Evolutionary conservation across 1,284 basidiomycete species (phyloP).

Genomic region (Inonotus obliquus): DNA sequence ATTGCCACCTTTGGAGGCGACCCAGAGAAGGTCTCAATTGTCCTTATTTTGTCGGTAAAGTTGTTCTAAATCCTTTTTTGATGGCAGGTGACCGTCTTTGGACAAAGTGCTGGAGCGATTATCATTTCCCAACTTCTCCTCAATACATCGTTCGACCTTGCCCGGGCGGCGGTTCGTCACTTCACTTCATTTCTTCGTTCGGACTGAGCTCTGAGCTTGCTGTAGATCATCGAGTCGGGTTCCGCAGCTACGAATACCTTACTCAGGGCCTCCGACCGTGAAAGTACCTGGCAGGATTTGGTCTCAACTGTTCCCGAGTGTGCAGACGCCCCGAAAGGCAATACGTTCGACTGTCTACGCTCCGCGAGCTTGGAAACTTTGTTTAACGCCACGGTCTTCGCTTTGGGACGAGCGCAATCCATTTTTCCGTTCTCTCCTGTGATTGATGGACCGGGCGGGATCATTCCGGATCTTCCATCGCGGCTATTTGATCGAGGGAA

Average conservation of each 20-base stretch:
- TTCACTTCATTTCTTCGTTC: neutral
- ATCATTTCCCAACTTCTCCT: constrained; percentile 40
- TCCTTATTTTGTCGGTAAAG: neutral
- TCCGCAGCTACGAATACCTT: constrained; percentile 29
- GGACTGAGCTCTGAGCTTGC: neutral
- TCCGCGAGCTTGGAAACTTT: constrained; percentile 35
- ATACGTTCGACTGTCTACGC: constrained; percentile 39
- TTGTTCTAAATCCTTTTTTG: neutral
- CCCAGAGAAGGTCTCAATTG: constrained; percentile 33
- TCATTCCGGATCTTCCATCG: constrained; percentile 40
- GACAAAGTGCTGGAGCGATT: constrained; percentile 50
- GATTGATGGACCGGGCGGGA: constrained; percentile 38
- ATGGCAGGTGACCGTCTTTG: constrained; percentile 45
- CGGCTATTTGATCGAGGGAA: constrained; percentile 30
- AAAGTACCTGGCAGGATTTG: constrained; percentile 39
- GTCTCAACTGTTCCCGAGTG: constrained; percentile 36
- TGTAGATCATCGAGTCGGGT: constrained; percentile 45
- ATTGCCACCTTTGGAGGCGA: constrained; percentile 46
- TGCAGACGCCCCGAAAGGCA: constrained; percentile 23
- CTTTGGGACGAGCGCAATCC: constrained; percentile 26
- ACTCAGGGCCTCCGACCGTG: constrained; percentile 30
- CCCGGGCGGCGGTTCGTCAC: constrained; percentile 38
- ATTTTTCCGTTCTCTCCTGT: constrained; percentile 36
- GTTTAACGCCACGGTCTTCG: constrained; percentile 27
- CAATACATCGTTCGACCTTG: constrained; percentile 37